Percentiles rank a stretch among this genome's conserved stretches.
These are phyloP conservation scores for Holtermannia corniformis DNA, from an alignment of 768 basidiomycete species.

Conservation along the genomic window DNA sequence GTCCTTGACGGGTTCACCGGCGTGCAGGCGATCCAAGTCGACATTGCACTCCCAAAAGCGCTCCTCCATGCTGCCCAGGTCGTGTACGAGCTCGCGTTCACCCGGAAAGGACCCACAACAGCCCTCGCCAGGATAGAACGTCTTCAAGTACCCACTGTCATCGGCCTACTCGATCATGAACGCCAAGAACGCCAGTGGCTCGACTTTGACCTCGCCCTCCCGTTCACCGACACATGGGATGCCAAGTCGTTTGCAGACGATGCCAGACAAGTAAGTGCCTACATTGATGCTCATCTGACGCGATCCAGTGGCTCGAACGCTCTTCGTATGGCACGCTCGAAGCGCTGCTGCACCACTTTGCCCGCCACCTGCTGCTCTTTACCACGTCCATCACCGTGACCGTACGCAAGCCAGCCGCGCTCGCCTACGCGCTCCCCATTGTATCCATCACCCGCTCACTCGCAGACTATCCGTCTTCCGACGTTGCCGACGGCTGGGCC, in stretches of 20 bases:
- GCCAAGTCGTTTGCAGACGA: conserved; percentile 45
- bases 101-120: background rate
- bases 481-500: conserved; percentile 32
- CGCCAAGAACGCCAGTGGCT: conserved; percentile 57
- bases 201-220: conserved; percentile 45
- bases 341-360: conserved; percentile 54
- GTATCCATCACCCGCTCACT: conserved; percentile 49
- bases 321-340: conserved; percentile 60
- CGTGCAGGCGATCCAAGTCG: conserved; percentile 45
- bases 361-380: conserved; percentile 45
- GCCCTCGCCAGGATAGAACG: conserved; percentile 43
- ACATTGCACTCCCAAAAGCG: conserved; percentile 48
- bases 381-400: conserved; percentile 46
- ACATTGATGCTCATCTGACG: background rate
- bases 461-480: conserved; percentile 11
- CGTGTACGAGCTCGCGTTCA: conserved; percentile 28
- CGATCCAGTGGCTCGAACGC: conserved; percentile 45
- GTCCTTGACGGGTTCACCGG: conserved; percentile 42
- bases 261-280: conserved; percentile 42
- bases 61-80: conserved; percentile 49
- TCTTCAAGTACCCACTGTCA: conserved; percentile 50
- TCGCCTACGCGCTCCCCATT: conserved; percentile 61
- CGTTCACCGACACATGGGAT: conserved; percentile 31
- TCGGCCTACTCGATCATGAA: conserved; percentile 64
- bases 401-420: conserved; percentile 62